Conservation (phyloP, 148 eudicot species). For the Vaccinium darrowii region DNA sequence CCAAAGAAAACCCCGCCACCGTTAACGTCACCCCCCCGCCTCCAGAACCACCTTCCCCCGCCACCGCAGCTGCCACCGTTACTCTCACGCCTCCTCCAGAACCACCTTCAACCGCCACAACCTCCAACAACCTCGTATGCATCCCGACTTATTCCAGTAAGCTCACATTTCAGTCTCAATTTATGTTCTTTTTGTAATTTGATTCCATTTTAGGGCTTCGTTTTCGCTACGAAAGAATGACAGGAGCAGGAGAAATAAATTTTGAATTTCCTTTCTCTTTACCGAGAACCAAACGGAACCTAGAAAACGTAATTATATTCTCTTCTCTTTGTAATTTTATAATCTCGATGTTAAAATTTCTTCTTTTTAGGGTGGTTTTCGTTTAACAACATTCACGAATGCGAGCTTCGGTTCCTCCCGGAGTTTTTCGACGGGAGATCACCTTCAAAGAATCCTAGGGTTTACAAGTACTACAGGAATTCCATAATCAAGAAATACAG, state of each 20-base stretch:
- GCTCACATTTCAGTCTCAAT: slow-evolving; percentile 5
- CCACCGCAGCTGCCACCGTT: slow-evolving; percentile 14
- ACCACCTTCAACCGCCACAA: slow-evolving; percentile 7
- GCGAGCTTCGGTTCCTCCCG: slow-evolving; percentile 63
- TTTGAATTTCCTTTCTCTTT: neutral
- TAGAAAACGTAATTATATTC: neutral
- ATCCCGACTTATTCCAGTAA: slow-evolving; percentile 82
- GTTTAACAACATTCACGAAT: slow-evolving; percentile 64
- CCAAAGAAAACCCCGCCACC: slow-evolving; percentile 19
- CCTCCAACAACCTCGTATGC: slow-evolving; percentile 45
- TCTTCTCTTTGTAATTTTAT: neutral
- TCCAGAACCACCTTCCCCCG: slow-evolving; percentile 15
- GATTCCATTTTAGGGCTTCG: neutral
- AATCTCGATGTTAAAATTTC: neutral
- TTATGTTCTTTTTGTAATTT: neutral
- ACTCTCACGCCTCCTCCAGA: slow-evolving; percentile 25
- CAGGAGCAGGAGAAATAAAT: too few relatives aligned
- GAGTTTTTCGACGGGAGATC: slow-evolving; percentile 83
- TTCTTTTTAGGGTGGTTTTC: slow-evolving; percentile 69
- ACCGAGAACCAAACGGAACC: neutral
- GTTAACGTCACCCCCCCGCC: slow-evolving; percentile 13
- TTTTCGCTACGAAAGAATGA: slow-evolving; percentile 4
- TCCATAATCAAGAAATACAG: slow-evolving; percentile 57
- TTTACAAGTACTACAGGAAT: slow-evolving; percentile 81
- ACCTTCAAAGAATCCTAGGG: slow-evolving; percentile 64